These are phyloP conservation scores for Penicillium waksmanii DNA, from an alignment of 495 filamentous ascomycete species.

Conservation along the genomic window DNA sequence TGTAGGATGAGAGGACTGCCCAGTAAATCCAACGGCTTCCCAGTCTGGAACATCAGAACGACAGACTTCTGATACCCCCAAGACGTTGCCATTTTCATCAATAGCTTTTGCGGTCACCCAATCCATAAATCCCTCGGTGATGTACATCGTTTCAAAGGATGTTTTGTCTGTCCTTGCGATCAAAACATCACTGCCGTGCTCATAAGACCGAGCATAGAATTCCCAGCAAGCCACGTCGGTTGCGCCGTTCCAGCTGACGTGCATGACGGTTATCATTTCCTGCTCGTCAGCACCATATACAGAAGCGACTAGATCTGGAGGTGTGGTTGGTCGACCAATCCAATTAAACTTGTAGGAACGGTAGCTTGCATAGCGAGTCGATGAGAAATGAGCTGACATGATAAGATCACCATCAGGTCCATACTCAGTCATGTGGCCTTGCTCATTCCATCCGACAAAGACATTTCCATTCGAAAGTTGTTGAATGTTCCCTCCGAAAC, in stretches of 20 bases:
- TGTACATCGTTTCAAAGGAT: constrained; percentile 37
- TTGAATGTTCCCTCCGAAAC: constrained; percentile 60
- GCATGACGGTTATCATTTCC: constrained; percentile 33
- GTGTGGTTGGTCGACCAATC: constrained; percentile 27
- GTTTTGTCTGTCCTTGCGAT: constrained; percentile 26
- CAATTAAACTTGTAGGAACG: constrained; percentile 40
- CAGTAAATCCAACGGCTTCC: constrained; percentile 19
- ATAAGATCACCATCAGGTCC: constrained; percentile 51
- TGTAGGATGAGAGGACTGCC: not conserved
- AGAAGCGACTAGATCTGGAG: constrained; percentile 28
- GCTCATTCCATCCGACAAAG: constrained; percentile 58
- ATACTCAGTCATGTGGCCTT: constrained; percentile 54
- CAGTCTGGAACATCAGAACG: constrained; percentile 25
- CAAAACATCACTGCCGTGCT: constrained; percentile 16
- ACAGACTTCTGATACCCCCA: constrained; percentile 18
- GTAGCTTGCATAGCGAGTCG: constrained; percentile 31
- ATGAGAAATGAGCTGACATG: constrained; percentile 35
- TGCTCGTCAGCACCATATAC: constrained; percentile 30
- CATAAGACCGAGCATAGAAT: constrained; percentile 35
- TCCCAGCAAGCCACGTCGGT: constrained; percentile 43
- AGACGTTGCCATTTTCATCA: constrained; percentile 18
- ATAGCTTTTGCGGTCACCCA: constrained; percentile 52
- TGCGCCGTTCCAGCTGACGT: constrained; percentile 51
- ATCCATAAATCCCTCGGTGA: constrained; percentile 35
- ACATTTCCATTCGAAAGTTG: constrained; percentile 52